Evolutionary conservation across 257 asterid species (phyloP), one percentile per base, ranked within the genome.

Genomic region (Solanum rostratum): DNA sequence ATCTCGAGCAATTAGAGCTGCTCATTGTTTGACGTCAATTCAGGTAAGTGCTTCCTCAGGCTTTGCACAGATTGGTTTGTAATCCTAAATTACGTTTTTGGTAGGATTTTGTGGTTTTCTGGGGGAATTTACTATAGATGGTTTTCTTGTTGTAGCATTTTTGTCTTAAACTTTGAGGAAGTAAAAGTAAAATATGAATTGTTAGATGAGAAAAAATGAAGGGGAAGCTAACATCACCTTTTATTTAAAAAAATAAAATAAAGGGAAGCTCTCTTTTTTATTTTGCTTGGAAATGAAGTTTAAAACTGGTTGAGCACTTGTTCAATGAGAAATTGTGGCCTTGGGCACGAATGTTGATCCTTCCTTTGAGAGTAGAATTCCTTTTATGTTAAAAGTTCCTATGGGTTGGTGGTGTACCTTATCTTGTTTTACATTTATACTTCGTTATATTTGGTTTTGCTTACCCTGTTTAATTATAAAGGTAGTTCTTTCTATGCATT

Each of bases 21-120:
- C 99, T 86, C 99, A 96, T 90, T 96, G 99, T 88, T 93, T 96
- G 90, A 96, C 99, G 74, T 95, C 99, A 30, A 95, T 96, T 89
- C 99, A 96, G 98, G 99, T 94, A 87, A 84, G 92, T 87, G 73
- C 20, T 81, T 85, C 86, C 16, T 86, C 59, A 50, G 57, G 62
- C 55, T 82, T 53, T 16, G 57, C 82, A 76, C 80, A 66, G 50
- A 50, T 82, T 82, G 55, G 12, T 43, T 57, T 81, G 73, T 29
- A 81, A 65, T 55, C 29, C 30, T 50, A 78, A 76, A 39, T 76
- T 24, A 39, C 39, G 20, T 60, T 66, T 60, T 24, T 9, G 68
- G 11, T 66, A 76, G 57, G 50, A 81, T 11, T 81, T 39, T 37
- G 43, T 27, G 69, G 74, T 81, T 81, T 22, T 81, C 76, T 55